Evolutionary conservation across 2,329 filamentous ascomycete species (phyloP).

Genomic region (Dothidotthia symphoricarpi): DNA sequence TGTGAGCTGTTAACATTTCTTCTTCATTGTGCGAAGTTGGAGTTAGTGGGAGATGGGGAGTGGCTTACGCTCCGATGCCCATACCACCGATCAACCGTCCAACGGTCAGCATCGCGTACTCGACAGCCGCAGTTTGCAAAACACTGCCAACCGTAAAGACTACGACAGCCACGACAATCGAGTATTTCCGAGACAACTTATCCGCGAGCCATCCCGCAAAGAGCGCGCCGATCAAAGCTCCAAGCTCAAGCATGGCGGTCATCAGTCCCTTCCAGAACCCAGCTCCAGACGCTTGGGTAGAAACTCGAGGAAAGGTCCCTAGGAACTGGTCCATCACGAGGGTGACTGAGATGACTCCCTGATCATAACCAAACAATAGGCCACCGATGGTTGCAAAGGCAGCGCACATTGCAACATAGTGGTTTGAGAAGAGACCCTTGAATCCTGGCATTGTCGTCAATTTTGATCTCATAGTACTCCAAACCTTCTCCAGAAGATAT

Average conservation of each 20-base stretch:
- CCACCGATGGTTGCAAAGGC: conserved; percentile 53
- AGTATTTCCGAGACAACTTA: conserved; percentile 53
- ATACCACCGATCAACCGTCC: conserved; percentile 53
- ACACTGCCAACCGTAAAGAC: conserved; percentile 54
- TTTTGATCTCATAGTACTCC: not conserved
- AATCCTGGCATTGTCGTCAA: conserved; percentile 39
- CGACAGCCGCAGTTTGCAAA: conserved; percentile 52
- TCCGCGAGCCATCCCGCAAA: conserved; percentile 51
- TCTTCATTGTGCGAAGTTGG: not conserved
- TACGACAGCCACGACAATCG: conserved; percentile 52
- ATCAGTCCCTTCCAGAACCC: conserved; percentile 49
- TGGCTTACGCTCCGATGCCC: conserved; percentile 51
- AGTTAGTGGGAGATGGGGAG: too few relatives aligned
- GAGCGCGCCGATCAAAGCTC: conserved; percentile 47
- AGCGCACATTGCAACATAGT: conserved; percentile 53
- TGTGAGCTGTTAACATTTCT: conserved; percentile 9
- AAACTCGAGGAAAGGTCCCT: conserved; percentile 46
- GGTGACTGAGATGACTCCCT: conserved; percentile 48
- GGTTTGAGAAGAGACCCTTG: conserved; percentile 48
- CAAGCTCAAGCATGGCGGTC: conserved; percentile 57
- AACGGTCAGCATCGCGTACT: conserved; percentile 53
- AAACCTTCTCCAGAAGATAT: not conserved
- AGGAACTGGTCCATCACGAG: conserved; percentile 56
- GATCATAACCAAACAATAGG: conserved; percentile 11
- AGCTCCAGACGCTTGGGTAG: conserved; percentile 42